Evolutionary conservation across 2,329 filamentous ascomycete species (phyloP), one percentile per base, ranked within the genome.

Genomic region (Colletotrichum euphorbiae): DNA sequence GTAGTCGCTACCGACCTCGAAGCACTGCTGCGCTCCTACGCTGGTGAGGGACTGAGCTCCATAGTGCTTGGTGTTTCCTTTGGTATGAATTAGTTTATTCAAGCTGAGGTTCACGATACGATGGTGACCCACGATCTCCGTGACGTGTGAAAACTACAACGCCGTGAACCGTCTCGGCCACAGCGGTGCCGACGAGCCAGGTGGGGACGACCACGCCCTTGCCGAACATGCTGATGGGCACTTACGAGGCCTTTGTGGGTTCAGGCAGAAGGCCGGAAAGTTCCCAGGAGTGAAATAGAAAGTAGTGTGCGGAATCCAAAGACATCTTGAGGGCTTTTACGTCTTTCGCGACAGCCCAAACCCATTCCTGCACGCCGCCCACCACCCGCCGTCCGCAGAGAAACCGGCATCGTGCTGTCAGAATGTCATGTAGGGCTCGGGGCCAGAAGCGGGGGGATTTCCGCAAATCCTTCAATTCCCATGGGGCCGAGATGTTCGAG

Each of bases 21-120:
- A 77, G 56, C 75, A 75, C 60, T 79, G 76, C 62, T 75, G 70
- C 24, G 77, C 76, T 5, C 77, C 77, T n/a, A 78, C 75, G 38
- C 71, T 74, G n/a, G 77, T 79, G 55, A 79, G 71, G 11, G 71
- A 59, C 67, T 78, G 76, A 36, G 72, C 71, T 15, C 74, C 74
- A 58, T 79, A 79, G 71, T 76, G 75, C 71, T 79, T 79, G 15
- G 77, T 75, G 33, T 74, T 75, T 4, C 77, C 77, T 79, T 46
- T 3, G 9, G 12, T 4, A 31, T 54, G 19, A 69, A 12, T 43
- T 36, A 21, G 24, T 11, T 7, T 17, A 3, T 0, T 36, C 4
- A 3, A 12, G 9, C 12, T 11, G 2, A 19, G 7, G 28, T 2
- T 2, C 17, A 9, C 2, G 9, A 13, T 15, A n/a, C 15, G 19